phyloP scores from a whole-genome alignment of 1,284 basidiomycete species.

The Heterobasidion parviporum region DNA sequence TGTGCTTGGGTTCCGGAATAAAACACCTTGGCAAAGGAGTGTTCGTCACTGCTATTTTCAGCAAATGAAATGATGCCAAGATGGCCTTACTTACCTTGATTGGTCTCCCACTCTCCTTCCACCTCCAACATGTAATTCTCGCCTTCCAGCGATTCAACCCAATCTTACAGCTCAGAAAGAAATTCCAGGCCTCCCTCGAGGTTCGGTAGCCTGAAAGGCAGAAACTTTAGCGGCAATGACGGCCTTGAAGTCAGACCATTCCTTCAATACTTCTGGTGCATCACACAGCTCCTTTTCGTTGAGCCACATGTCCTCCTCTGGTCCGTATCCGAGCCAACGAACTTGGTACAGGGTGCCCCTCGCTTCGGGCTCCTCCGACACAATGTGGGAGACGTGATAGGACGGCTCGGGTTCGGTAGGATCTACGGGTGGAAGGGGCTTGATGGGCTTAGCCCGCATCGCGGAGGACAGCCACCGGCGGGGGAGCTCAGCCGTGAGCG shows the following conservation, averaged over 20 bases:
- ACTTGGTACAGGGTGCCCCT: slow-evolving; percentile 26
- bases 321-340: slow-evolving; percentile 39
- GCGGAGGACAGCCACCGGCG: slow-evolving; percentile 18
- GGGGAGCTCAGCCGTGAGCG: slow-evolving; percentile 23
- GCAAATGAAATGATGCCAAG: too few relatives aligned
- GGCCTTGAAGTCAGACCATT: slow-evolving; percentile 17
- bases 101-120: too few relatives aligned
- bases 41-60: too few relatives aligned
- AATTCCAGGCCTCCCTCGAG: background rate
- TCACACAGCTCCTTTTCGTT: slow-evolving; percentile 23
- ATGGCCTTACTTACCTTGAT: too few relatives aligned
- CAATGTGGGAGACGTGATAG: slow-evolving; percentile 28
- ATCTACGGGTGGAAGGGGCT: slow-evolving; percentile 13
- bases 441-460: slow-evolving; percentile 5
- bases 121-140: too few relatives aligned
- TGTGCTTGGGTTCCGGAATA: too few relatives aligned
- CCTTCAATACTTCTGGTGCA: slow-evolving; percentile 22
- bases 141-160: too few relatives aligned
- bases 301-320: slow-evolving; percentile 39
- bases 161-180: background rate
- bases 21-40: too few relatives aligned
- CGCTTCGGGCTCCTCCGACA: slow-evolving; percentile 16
- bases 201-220: background rate
- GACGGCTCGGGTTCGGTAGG: slow-evolving; percentile 10
- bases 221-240: background rate